Evolutionary conservation across 441 rosid genomes (phyloP).

Genomic region (Populus tomentosa): DNA sequence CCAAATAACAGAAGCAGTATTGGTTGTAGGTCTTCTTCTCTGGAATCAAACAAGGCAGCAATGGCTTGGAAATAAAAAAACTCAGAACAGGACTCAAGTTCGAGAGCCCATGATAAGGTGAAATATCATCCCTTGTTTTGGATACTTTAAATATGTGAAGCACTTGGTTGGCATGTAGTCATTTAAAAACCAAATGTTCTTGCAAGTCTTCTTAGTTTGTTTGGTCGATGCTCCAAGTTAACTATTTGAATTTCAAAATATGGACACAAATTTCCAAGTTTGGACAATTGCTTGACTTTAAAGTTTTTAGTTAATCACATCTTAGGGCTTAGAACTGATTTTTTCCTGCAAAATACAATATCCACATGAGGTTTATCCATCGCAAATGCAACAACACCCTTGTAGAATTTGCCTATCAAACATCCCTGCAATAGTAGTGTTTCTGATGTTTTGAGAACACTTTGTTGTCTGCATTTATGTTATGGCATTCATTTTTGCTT

Average conservation of each 20-base stretch:
- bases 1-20: slow-evolving; percentile 7
- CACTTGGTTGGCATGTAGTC: neutral
- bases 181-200: neutral
- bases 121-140: neutral
- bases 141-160: neutral
- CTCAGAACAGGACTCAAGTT: slow-evolving; percentile 30
- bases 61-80: slow-evolving; percentile 57
- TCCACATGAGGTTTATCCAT: neutral
- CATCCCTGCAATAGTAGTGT: neutral
- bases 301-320: neutral
- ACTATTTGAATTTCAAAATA: neutral
- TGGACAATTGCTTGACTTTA: neutral
- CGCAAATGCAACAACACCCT: neutral
- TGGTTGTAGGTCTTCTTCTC: slow-evolving; percentile 45
- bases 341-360: neutral
- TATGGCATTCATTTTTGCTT: neutral
- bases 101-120: slow-evolving; percentile 72
- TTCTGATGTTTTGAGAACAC: neutral
- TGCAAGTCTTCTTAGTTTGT: neutral
- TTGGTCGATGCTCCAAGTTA: neutral
- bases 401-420: neutral
- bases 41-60: slow-evolving; percentile 84
- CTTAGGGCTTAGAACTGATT: neutral
- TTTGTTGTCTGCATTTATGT: neutral
- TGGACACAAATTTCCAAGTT: neutral